These are phyloP conservation scores for Candida boleticola DNA, from an alignment of 805 yeast species.

Conservation along the genomic window DNA sequence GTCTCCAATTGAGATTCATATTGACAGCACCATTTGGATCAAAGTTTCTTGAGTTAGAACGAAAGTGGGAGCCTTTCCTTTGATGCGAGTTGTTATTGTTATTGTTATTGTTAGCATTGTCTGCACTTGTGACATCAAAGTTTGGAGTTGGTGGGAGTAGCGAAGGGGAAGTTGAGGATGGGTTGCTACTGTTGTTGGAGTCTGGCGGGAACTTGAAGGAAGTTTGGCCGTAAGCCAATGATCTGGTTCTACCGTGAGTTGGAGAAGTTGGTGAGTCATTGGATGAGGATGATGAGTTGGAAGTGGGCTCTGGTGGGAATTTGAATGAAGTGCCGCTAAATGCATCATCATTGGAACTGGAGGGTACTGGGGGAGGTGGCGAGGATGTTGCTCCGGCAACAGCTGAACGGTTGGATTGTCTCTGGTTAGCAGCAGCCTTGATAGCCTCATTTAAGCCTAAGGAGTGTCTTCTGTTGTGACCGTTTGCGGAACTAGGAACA, in stretches of 20 bases:
- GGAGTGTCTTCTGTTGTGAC: slow-evolving; percentile 90
- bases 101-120: slow-evolving; percentile 13
- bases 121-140: slow-evolving; percentile 42
- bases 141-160: slow-evolving; percentile 56
- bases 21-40: slow-evolving; percentile 31
- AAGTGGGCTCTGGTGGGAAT: slow-evolving; percentile 48
- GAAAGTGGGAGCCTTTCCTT: slow-evolving; percentile 38
- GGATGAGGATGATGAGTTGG: slow-evolving; percentile 11
- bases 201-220: slow-evolving; percentile 64
- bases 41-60: slow-evolving; percentile 37
- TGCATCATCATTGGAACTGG: slow-evolving; percentile 5
- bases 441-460: slow-evolving; percentile 90
- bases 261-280: slow-evolving; percentile 11
- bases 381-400: slow-evolving; percentile 28
- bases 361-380: slow-evolving; percentile 12
- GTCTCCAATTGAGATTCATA: slow-evolving; percentile 65
- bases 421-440: slow-evolving; percentile 92
- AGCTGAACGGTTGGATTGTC: slow-evolving; percentile 42
- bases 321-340: slow-evolving; percentile 38
- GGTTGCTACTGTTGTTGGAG: slow-evolving; percentile 20
- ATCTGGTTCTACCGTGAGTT: slow-evolving; percentile 34
- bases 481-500: slow-evolving; percentile 37
- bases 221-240: slow-evolving; percentile 45
- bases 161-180: slow-evolving; percentile 13
- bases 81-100: slow-evolving; percentile 25